Evolutionary conservation across 495 filamentous ascomycete species (phyloP).

Genomic region (Aspergillus indologenus): DNA sequence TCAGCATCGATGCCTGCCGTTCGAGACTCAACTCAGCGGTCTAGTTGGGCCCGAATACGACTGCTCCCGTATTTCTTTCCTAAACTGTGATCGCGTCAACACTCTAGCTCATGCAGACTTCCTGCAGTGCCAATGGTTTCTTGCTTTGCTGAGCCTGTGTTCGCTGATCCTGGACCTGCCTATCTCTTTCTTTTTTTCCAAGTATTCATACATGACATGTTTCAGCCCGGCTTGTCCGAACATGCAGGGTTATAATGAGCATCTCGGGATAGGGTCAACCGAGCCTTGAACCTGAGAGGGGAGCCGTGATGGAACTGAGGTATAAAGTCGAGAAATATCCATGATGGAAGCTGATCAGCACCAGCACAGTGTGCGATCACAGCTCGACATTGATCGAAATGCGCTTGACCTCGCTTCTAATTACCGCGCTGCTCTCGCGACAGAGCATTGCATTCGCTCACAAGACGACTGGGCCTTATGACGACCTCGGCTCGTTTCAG

Average conservation of each 20-base stretch:
- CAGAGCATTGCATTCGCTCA: not conserved
- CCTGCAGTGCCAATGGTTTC: too few relatives aligned
- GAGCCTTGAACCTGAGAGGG: not conserved
- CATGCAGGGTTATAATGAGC: not conserved
- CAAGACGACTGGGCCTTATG: not conserved
- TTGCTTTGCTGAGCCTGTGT: not conserved
- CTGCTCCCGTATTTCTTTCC: not conserved
- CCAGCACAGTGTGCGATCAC: not conserved
- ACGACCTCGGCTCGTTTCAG: slow-evolving; percentile 15
- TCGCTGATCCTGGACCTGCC: too few relatives aligned
- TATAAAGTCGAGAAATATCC: not conserved
- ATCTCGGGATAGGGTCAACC: not conserved
- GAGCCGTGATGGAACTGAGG: not conserved
- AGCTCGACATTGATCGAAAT: not conserved
- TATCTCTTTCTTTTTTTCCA: not conserved
- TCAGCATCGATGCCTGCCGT: not conserved
- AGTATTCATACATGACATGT: not conserved
- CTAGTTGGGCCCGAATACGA: not conserved
- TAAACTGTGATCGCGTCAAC: not conserved
- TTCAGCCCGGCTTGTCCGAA: not conserved
- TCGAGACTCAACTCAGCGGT: not conserved
- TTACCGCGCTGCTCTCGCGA: not conserved
- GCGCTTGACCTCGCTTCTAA: not conserved
- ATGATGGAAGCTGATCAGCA: not conserved
- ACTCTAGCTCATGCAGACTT: too few relatives aligned